Evolutionary conservation across 371 early-diverging fungal genomes (phyloP).

Genomic region (Apophysomyces variabilis): DNA sequence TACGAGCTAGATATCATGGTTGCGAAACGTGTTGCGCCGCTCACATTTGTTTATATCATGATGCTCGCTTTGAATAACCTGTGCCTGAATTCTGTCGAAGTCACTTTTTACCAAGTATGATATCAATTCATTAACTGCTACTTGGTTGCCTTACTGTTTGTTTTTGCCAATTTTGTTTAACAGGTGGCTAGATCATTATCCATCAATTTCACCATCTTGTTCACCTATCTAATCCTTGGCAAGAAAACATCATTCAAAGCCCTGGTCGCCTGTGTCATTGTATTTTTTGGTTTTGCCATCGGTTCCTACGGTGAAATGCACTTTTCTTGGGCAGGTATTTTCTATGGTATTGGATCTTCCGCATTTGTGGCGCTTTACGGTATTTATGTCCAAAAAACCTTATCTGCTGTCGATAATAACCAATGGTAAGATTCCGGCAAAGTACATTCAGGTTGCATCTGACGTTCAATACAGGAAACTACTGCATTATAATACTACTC

Average conservation of each 20-base stretch:
- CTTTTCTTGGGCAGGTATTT: constrained; percentile 71
- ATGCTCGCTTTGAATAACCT: constrained; percentile 77
- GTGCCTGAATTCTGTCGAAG: constrained; percentile 72
- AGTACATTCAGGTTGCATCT: not conserved
- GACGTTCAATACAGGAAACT: constrained; percentile 48
- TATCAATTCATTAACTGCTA: too few species aligned
- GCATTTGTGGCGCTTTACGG: constrained; percentile 78
- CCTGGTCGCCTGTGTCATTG: constrained; percentile 65
- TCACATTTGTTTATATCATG: constrained; percentile 72
- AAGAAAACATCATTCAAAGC: constrained; percentile 62
- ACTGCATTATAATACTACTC: constrained; percentile 74
- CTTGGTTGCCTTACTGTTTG: not conserved
- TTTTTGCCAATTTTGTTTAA: not conserved
- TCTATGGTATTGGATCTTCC: constrained; percentile 72
- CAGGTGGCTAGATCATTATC: constrained; percentile 73
- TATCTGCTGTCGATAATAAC: constrained; percentile 67
- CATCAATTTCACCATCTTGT: constrained; percentile 73
- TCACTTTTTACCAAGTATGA: constrained; percentile 73
- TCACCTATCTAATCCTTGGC: constrained; percentile 68
- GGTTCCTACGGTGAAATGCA: constrained; percentile 76
- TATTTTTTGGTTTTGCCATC: constrained; percentile 73
- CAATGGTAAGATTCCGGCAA: constrained; percentile 56
- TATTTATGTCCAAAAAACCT: constrained; percentile 77
- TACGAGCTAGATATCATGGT: constrained; percentile 64
- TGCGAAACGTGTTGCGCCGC: constrained; percentile 65